Evolutionary conservation across 2,329 filamentous ascomycete species (phyloP).

Genomic region (Ceratocystiopsis sp.): DNA sequence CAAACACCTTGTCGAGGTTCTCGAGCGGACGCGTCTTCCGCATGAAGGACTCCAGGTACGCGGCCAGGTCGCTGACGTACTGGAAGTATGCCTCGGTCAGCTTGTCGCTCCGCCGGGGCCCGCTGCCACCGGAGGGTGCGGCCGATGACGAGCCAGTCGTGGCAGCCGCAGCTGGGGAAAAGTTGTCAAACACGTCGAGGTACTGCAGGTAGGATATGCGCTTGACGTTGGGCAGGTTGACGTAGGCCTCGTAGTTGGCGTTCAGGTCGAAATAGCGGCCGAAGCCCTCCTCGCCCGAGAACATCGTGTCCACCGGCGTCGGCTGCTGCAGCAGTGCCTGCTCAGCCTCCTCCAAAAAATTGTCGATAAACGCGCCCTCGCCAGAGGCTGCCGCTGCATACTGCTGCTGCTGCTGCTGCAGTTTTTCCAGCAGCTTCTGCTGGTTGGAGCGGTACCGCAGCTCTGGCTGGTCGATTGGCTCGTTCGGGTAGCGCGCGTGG

Average conservation of each 20-base stretch:
- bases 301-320: slow-evolving; percentile 71
- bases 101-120: slow-evolving; percentile 67
- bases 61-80: slow-evolving; percentile 64
- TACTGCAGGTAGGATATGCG: slow-evolving; percentile 84
- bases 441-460: slow-evolving; percentile 65
- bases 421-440: slow-evolving; percentile 19
- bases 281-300: slow-evolving; percentile 88
- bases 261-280: slow-evolving; percentile 87
- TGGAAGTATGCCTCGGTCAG: slow-evolving; percentile 83
- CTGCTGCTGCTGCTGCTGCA: no score
- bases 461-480: slow-evolving; percentile 89
- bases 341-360: no score
- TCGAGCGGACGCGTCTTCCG: slow-evolving; percentile 71
- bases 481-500: slow-evolving; percentile 81
- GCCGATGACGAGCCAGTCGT: no score
- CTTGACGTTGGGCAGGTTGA: slow-evolving; percentile 79
- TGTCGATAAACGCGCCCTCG: slow-evolving; percentile 11
- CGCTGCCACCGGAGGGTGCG: slow-evolving; percentile 22
- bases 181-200: slow-evolving; percentile 77
- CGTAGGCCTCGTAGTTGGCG: slow-evolving; percentile 65
- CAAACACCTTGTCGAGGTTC: slow-evolving; percentile 63
- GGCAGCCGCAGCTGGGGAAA: slow-evolving; percentile 43
- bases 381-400: slow-evolving; percentile 11
- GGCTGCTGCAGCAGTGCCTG: slow-evolving; percentile 41
- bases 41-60: slow-evolving; percentile 80